Conservation (phyloP, 192 early-diverging fungal genomes). For the Linnemannia schmuckeri region DNA sequence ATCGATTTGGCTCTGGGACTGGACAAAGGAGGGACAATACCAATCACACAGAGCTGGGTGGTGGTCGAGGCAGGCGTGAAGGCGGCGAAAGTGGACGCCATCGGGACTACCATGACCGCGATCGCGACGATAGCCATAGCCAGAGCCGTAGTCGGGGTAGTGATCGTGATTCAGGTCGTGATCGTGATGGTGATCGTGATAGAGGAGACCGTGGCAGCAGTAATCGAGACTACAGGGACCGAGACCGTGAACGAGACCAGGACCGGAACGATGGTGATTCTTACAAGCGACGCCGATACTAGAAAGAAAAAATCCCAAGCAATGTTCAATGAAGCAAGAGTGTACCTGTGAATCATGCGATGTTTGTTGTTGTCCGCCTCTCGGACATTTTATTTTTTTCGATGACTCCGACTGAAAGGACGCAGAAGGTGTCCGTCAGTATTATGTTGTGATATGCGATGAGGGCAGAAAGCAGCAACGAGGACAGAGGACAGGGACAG, state of each 20-base stretch:
- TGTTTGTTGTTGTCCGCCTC: too few relatives aligned
- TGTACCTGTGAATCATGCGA: too few relatives aligned
- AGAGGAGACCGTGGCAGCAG: conserved; percentile 16
- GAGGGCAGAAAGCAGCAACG: neutral
- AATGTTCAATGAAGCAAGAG: too few relatives aligned
- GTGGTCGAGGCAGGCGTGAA: neutral
- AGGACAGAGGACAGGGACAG: neutral
- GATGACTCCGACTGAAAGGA: too few relatives aligned
- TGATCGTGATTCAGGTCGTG: neutral
- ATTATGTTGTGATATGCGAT: neutral
- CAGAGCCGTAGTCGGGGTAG: neutral
- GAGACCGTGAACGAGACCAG: conserved; percentile 8
- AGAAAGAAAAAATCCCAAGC: neutral
- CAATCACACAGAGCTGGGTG: conserved; percentile 20
- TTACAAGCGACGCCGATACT: conserved; percentile 45
- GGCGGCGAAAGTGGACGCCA: conserved; percentile 6
- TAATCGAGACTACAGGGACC: conserved; percentile 6
- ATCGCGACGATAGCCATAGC: neutral
- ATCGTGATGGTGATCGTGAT: conserved; percentile 16
- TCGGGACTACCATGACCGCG: conserved; percentile 19
- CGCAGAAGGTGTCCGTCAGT: too few relatives aligned
- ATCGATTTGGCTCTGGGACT: neutral
- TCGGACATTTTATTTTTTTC: too few relatives aligned
- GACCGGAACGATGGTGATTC: conserved; percentile 3
- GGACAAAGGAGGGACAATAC: conserved; percentile 15